Evolutionary conservation across 225 moss, liverwort and hornwort species (phyloP).

Genomic region (Climacium dendroides): DNA sequence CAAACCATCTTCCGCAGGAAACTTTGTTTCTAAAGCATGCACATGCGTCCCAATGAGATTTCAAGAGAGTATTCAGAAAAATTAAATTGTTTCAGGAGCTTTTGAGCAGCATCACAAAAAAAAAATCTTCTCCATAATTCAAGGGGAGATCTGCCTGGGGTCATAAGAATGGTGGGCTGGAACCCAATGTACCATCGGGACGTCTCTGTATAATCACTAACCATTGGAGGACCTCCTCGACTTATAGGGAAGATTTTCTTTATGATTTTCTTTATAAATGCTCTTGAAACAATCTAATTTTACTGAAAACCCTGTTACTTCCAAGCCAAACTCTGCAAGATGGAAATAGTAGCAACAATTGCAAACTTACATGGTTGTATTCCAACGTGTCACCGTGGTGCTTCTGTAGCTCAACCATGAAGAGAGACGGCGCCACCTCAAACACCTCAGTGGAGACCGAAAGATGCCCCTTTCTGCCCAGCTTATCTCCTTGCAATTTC

Average conservation of each 20-base stretch:
- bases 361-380: slow-evolving; percentile 63
- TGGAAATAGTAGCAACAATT: not conserved
- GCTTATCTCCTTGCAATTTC: slow-evolving; percentile 79
- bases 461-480: slow-evolving; percentile 85
- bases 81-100: not conserved
- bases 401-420: slow-evolving; percentile 93
- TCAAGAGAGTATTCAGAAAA: not conserved
- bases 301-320: too few relatives aligned
- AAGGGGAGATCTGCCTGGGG: too few relatives aligned
- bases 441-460: slow-evolving; percentile 94
- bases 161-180: not conserved
- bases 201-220: not conserved
- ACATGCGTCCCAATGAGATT: not conserved
- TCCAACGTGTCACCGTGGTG: slow-evolving; percentile 83
- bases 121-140: not conserved
- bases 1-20: not conserved
- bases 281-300: not conserved
- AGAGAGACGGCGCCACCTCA: slow-evolving; percentile 92
- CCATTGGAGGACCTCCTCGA: not conserved
- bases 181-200: not conserved
- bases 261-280: not conserved
- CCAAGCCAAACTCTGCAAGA: not conserved
- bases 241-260: not conserved
- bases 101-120: not conserved
- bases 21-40: not conserved